Evolutionary conservation across 257 asterid species (phyloP).

Genomic region (Forsythia viridissima): DNA sequence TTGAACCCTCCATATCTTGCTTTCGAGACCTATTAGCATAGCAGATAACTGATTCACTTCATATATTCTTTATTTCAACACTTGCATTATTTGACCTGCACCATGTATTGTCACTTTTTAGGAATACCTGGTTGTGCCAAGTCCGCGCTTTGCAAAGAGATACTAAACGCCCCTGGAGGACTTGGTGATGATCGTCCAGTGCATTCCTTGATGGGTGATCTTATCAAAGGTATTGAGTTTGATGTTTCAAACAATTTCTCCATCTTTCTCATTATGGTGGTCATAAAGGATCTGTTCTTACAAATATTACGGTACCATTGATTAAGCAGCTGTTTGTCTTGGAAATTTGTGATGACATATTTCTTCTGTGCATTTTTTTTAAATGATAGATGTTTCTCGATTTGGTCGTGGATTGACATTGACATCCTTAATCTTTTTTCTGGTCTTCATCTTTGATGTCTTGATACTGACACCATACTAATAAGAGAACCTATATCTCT

Average conservation of each 20-base stretch:
- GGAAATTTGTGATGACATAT: neutral
- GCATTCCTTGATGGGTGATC: slow-evolving; percentile 94
- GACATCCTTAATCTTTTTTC: neutral
- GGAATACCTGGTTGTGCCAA: slow-evolving; percentile 99
- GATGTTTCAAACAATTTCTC: neutral
- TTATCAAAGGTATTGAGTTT: slow-evolving; percentile 69
- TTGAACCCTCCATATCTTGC: neutral
- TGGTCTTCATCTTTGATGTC: slow-evolving; percentile 3
- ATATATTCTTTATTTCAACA: slow-evolving; percentile 18
- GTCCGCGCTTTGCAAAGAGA: slow-evolving; percentile 93
- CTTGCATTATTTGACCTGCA: slow-evolving; percentile 29
- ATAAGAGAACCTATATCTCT: slow-evolving; percentile 8
- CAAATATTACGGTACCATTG: neutral
- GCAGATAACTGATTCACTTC: neutral
- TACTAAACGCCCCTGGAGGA: slow-evolving; percentile 59
- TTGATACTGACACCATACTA: slow-evolving; percentile 2
- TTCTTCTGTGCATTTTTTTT: slow-evolving; percentile 9
- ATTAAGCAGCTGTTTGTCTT: neutral
- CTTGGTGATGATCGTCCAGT: slow-evolving; percentile 95
- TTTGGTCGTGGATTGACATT: slow-evolving; percentile 12
- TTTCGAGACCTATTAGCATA: neutral
- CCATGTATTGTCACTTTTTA: slow-evolving; percentile 29
- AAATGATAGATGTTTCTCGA: slow-evolving; percentile 9
- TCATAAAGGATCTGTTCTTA: slow-evolving; percentile 6
- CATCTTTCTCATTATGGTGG: slow-evolving; percentile 19